Evolutionary conservation across 139 green algal species (phyloP), one percentile per base, ranked within the genome.

Genomic region (Picochlorum sp.): DNA sequence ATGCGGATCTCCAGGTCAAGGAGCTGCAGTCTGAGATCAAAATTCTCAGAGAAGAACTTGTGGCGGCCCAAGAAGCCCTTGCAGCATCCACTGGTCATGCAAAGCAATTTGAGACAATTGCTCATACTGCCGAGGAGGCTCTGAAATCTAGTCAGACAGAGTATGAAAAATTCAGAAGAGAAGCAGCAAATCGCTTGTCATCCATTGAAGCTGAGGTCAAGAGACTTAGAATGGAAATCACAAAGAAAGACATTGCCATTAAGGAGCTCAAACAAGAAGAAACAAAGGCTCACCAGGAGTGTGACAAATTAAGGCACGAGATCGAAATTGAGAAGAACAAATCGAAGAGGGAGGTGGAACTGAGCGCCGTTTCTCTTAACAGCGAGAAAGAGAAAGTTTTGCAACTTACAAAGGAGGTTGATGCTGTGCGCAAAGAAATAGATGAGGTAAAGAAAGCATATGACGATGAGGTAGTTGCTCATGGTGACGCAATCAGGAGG

Each of bases 71-170:
- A 62, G 78, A 85, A 69, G 64, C 72, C 4, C 77, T 78, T 1
- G 78, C 78, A 3, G 77, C 77, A 11, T 77, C 78, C 11, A 61
- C 68, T 4, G 77, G 72, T 21, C 77, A 84, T 47, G 63, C 71
- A 37, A 74, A 72, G 56, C 78, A 85, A 72, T 85, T 75, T 67
- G 67, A 85, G 69, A 49, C 69, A 55, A 72, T 85, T 47, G 75
- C 75, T 13, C 50, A 38, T 21, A 77, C 77, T 14, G 72, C 60
- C 38, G 78, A 85, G 49, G 77, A 84, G 55, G 75, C 78, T 47
- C 54, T 84, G 21, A 50, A 57, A 24, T 66, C 45, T 31, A 18
- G 61, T 30, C 70, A 82, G 62, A 55, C 26, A 8, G 72, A 82
- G 49, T 68, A 80, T 41, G 72, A 80, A 13, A 51, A 51, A 28